Evolutionary conservation across 2,329 filamentous ascomycete genomes (phyloP), one percentile per base, ranked within the genome.

Genomic region (Fusarium sarcochroum): DNA sequence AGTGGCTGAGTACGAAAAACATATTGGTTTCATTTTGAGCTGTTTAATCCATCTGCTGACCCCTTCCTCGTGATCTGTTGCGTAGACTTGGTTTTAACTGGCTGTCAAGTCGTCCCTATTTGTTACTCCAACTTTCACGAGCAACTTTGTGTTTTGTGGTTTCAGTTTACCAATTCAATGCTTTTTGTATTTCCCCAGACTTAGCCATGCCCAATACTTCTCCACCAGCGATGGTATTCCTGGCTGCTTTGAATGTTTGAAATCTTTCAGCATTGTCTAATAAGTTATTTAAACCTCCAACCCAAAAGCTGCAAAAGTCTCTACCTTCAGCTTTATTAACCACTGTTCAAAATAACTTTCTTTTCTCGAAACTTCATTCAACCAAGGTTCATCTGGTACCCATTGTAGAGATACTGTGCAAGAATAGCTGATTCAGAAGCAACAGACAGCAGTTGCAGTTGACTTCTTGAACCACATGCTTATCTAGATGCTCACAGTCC

Each of bases 1-100:
- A 41, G 53, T 62, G 34, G 57, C 51, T 67, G 51, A 50, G 59
- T 21, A 42, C 23, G 27, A 30, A 34, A 20, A 32, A 30, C 15
- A 42, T 23, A 20, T 17, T 27, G 41, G 41, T 15, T 44, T 44
- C 13, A 18, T 41, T n/a, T 35, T 15, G 38, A 20, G 10, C 10
- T 30, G 11, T 30, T 20, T 41, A 17, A 20, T 18, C 41, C 34
- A 17, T 37, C 38, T 51, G 34, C 37, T 59, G 59, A 53, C 41
- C 35, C 30, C 13, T 35, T 52, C 49, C 61, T 46, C 47, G 49
- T 68, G 48, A 55, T 37, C 40, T 30, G 13, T 38, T 21, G 14
- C 17, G 52, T 11, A 51, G 34, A 34, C 38, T 40, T 35, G 35
- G 27, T 6, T 49, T 20, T 25, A 17, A 53, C 48, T 63, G 58